These are phyloP conservation scores for Penicillium fimorum DNA, from an alignment of 495 filamentous ascomycete species.

Conservation along the genomic window DNA sequence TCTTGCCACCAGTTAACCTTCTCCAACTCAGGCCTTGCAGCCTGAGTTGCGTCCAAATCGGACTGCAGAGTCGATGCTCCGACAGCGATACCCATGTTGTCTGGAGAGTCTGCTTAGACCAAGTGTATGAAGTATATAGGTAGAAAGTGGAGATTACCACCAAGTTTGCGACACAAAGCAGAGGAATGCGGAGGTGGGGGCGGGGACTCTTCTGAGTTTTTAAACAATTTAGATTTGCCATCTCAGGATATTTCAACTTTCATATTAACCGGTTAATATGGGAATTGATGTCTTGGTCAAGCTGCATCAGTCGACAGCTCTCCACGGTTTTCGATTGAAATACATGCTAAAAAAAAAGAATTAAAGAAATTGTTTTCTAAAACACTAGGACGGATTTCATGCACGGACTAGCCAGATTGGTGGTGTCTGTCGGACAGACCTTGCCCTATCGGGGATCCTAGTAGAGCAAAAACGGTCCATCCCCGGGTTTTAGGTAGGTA, in stretches of 20 bases:
- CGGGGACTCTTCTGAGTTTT: constrained; percentile 10
- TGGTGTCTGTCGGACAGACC: background rate
- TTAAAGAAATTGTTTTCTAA: background rate
- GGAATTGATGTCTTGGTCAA: constrained; percentile 4
- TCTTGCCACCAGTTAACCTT: constrained; percentile 59
- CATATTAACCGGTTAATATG: constrained; percentile 12
- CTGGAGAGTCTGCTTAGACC: background rate
- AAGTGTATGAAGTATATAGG: background rate
- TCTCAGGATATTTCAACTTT: background rate
- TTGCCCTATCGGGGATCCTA: constrained; percentile 1
- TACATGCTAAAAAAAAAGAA: background rate
- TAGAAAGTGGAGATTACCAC: background rate
- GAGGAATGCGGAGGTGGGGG: background rate
- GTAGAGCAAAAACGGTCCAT: background rate
- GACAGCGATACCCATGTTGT: constrained; percentile 17
- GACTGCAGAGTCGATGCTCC: constrained; percentile 15
- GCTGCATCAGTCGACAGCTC: constrained; percentile 4
- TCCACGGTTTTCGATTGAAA: constrained; percentile 4
- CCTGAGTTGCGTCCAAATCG: constrained; percentile 34
- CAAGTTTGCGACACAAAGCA: constrained; percentile 2
- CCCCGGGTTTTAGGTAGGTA: constrained; percentile 4
- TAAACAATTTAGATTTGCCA: constrained; percentile 11
- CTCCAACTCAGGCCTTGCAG: constrained; percentile 55
- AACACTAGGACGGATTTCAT: constrained; percentile 3
- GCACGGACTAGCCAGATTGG: background rate